Conservation (phyloP, 179 eudicot species). For the Vitellaria paradoxa region DNA sequence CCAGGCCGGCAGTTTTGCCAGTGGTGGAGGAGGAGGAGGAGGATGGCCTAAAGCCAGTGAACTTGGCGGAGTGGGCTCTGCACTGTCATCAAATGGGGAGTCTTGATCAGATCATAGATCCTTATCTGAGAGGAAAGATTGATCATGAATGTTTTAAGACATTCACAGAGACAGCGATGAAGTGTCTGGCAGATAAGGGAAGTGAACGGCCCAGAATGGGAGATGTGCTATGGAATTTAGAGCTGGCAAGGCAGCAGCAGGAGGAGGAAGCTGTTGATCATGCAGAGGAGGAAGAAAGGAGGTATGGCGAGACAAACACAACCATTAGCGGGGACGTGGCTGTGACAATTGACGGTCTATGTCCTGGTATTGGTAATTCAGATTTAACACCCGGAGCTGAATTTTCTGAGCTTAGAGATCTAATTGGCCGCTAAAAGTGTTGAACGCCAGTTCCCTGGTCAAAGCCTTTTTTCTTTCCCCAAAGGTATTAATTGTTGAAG, state of each 20-base stretch:
- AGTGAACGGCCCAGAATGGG: slow-evolving; percentile 34
- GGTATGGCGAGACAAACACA: not conserved
- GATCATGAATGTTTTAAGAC: slow-evolving; percentile 64
- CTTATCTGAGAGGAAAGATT: slow-evolving; percentile 11
- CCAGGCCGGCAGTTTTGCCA: not conserved
- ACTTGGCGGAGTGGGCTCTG: slow-evolving; percentile 2
- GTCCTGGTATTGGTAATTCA: not conserved
- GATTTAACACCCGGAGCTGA: not conserved
- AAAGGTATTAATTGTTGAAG: not conserved
- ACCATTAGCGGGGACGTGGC: not conserved
- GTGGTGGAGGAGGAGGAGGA: not conserved
- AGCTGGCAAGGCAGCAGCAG: slow-evolving; percentile 20
- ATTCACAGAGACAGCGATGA: slow-evolving; percentile 34
- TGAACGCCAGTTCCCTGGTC: no score
- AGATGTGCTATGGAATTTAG: slow-evolving; percentile 37
- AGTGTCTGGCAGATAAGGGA: slow-evolving; percentile 35
- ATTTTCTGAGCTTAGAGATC: not conserved
- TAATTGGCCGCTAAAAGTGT: not conserved
- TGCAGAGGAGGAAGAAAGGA: not conserved
- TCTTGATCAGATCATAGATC: not conserved
- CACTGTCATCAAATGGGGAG: not conserved
- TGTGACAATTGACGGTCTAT: not conserved
- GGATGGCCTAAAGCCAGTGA: not conserved
- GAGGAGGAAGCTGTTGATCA: slow-evolving; percentile 8
- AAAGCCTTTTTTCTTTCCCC: no score